Percentiles rank a stretch among this genome's conserved stretches.
phyloP scores from a whole-genome alignment of 306 rosid species.

The Canavalia gladiata region DNA sequence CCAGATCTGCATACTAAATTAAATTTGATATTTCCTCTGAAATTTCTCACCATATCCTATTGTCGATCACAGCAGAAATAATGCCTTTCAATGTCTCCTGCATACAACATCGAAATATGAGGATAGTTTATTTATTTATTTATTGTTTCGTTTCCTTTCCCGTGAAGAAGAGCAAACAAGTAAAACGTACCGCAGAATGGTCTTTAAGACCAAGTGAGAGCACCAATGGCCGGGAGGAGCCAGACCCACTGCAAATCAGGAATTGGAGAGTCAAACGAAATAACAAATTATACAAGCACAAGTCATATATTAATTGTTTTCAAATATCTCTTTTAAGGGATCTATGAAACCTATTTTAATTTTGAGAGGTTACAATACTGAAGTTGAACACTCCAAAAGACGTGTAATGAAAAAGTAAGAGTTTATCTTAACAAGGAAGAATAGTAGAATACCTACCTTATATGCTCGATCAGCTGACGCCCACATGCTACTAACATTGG shows the following conservation, averaged over 20 bases:
- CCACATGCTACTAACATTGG: constrained; percentile 90
- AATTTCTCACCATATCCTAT: constrained; percentile 63
- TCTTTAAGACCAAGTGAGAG: constrained; percentile 96
- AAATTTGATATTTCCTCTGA: constrained; percentile 33
- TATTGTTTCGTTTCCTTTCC: neutral
- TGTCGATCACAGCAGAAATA: constrained; percentile 74
- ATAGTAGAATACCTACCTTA: constrained; percentile 63
- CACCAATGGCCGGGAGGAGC: constrained; percentile 73
- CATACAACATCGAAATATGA: constrained; percentile 39
- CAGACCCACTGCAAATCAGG: constrained; percentile 66
- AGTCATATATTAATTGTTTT: neutral
- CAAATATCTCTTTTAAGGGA: constrained; percentile 6
- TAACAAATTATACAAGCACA: constrained; percentile 2
- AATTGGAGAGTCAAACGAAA: constrained; percentile 21
- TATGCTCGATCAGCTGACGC: constrained; percentile 83
- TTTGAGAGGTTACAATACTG: neutral
- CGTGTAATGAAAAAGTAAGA: constrained; percentile 8
- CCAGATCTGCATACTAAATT: constrained; percentile 15
- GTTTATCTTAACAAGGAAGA: constrained; percentile 14
- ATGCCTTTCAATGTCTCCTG: constrained; percentile 91
- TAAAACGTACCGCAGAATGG: constrained; percentile 69
- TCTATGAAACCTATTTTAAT: constrained; percentile 5
- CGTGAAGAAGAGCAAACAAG: neutral
- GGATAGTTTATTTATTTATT: neutral
- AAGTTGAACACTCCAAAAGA: constrained; percentile 1